phyloP scores from a whole-genome alignment of 495 filamentous ascomycete genomes.

The Podospora didyma region DNA sequence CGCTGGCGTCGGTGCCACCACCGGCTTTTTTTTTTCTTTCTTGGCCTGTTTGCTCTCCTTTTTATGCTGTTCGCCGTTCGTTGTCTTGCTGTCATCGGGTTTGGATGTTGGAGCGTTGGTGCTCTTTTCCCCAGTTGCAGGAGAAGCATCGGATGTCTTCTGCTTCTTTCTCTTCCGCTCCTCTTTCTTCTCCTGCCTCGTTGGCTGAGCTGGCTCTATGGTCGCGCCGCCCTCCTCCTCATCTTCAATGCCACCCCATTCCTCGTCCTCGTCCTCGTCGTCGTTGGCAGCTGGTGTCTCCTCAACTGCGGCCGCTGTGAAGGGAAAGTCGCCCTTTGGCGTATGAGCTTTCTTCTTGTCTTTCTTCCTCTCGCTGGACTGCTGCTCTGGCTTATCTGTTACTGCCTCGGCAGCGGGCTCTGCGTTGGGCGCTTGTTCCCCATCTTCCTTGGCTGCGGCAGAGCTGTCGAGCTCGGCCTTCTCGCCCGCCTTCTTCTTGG shows the following conservation, averaged over 20 bases:
- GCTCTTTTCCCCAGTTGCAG: slow-evolving; percentile 10
- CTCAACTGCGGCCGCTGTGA: background rate
- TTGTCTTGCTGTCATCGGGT: background rate
- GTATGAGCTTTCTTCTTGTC: slow-evolving; percentile 19
- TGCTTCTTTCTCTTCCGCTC: slow-evolving; percentile 36
- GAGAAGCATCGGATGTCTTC: slow-evolving; percentile 10
- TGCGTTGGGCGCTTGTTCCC: background rate
- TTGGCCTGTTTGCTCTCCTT: slow-evolving; percentile 6
- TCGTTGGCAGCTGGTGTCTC: slow-evolving; percentile 3
- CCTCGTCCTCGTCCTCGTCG: slow-evolving; percentile 9
- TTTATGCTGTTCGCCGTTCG: background rate
- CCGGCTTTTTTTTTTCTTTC: slow-evolving; percentile 5
- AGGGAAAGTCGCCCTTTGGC: background rate
- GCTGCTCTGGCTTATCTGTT: slow-evolving; percentile 26
- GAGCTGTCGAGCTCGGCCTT: background rate
- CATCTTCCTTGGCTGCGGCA: background rate
- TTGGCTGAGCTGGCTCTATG: slow-evolving; percentile 7
- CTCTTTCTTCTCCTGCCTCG: slow-evolving; percentile 27
- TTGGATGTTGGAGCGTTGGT: too few relatives aligned
- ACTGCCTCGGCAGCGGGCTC: background rate
- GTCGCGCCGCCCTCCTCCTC: slow-evolving; percentile 2
- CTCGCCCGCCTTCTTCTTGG: slow-evolving; percentile 6
- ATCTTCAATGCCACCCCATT: slow-evolving; percentile 22
- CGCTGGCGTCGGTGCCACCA: slow-evolving; percentile 5
- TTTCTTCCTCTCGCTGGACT: slow-evolving; percentile 41